Evolutionary conservation across 2,329 filamentous ascomycete species (phyloP), one percentile per base, ranked within the genome.

Genomic region (Didymella exigua): DNA sequence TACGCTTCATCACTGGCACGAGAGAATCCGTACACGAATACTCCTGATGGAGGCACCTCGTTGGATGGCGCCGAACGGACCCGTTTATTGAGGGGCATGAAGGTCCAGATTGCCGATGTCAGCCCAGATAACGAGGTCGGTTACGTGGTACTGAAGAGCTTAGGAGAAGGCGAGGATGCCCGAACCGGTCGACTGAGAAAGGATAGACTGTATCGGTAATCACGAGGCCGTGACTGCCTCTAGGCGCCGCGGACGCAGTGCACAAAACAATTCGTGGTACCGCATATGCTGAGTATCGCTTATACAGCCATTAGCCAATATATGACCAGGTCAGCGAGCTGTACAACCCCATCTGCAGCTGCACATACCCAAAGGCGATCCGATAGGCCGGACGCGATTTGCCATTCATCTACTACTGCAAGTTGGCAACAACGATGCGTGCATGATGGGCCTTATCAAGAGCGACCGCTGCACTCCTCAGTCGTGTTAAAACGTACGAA

Each of bases 21-120:
- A 14, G 60, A 66, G 42, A 70, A 68, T 38, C 60, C 63, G 1
- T 60, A 62, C 18, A 50, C 62, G 5, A 31, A 38, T 2, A 38
- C 62, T 5, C 60, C 59, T 4, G 7, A 47, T 9, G 58, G 61
- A 16, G 63, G 65, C 18, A 52, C 41, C 6, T 41, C 51, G 33
- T 23, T 65, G 6, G 62, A 57, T 29, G 67, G 56, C 2, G 62
- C 61, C 38, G 63, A 68, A 11, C 34, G 67, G 23, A 55, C 61
- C 9, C 48, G 62, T 10, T 21, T 65, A 5, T 24, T 70, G 38
- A 60, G 53, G 30, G 46, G 61, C 21, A 18, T 65, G 3, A 55
- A 54, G 36, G 56, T 70, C 4, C 60, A 58, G 26, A 55, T 70
- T 36, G 65, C 59, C 1, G 66, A 70, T 54, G 62, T 62, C 9